These are phyloP conservation scores for Cenchrus purpureus DNA, from an alignment of 176 grass and related monocot genomes.

Conservation along the genomic window DNA sequence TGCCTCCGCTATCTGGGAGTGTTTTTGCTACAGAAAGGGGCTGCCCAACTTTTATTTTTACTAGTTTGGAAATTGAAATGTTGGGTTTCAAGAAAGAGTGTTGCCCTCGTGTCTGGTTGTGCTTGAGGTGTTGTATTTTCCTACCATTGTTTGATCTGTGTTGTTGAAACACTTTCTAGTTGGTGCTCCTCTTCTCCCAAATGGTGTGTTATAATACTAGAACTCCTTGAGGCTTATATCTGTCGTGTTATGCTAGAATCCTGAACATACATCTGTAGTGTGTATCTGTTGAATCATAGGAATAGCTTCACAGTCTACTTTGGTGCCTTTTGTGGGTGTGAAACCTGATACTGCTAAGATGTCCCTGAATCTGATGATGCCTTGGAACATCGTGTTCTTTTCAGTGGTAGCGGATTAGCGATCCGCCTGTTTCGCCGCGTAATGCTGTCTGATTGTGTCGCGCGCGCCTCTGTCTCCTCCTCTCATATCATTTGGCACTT, in stretches of 20 bases:
- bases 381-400: not conserved
- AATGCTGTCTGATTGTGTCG: not conserved
- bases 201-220: not conserved
- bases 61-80: not conserved
- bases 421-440: not conserved
- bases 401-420: not conserved
- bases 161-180: conserved; percentile 2
- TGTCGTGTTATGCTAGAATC: not conserved
- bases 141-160: not conserved
- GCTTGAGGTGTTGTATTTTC: not conserved
- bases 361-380: not conserved
- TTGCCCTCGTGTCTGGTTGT: not conserved
- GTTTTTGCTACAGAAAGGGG: not conserved
- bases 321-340: too few species aligned
- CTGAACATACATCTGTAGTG: not conserved
- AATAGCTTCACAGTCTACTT: too few species aligned
- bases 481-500: not conserved
- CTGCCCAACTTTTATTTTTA: not conserved
- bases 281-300: not conserved
- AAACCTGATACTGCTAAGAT: not conserved
- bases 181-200: not conserved
- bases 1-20: not conserved
- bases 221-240: not conserved
- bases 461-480: not conserved
- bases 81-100: not conserved